phyloP scores from a whole-genome alignment of 1,139 yeast species.

The Hemisphaericaspora xylofermentans region DNA sequence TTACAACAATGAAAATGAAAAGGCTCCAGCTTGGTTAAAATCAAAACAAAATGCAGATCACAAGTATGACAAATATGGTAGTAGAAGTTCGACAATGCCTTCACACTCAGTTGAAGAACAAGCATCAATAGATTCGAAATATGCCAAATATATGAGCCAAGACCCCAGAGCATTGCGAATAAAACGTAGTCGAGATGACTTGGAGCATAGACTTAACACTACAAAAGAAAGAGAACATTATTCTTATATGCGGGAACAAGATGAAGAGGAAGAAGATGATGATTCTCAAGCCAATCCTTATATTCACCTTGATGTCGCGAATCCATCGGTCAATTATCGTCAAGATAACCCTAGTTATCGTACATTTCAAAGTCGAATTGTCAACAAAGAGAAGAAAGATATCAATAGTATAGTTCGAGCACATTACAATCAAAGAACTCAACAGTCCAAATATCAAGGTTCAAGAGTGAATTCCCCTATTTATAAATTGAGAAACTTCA shows the following conservation, averaged over 20 bases:
- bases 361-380: constrained; percentile 41
- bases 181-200: constrained; percentile 8
- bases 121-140: neutral
- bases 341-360: constrained; percentile 22
- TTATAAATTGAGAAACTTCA: constrained; percentile 81
- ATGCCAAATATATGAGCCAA: constrained; percentile 5
- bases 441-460: constrained; percentile 59
- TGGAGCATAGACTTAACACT: constrained; percentile 12
- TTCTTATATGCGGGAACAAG: neutral
- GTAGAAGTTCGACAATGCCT: constrained; percentile 11
- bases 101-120: neutral
- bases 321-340: constrained; percentile 23
- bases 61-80: constrained; percentile 44
- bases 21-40: constrained; percentile 45
- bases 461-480: constrained; percentile 77
- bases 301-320: constrained; percentile 30
- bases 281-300: constrained; percentile 28
- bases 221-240: constrained; percentile 5
- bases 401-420: constrained; percentile 65
- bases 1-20: constrained; percentile 23
- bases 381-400: constrained; percentile 36
- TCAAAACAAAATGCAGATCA: constrained; percentile 20
- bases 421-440: constrained; percentile 86
- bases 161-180: constrained; percentile 7
- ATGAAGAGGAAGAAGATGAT: constrained; percentile 6